Evolutionary conservation across 2,329 filamentous ascomycete species (phyloP).

Genomic region (Arthrinium phaeospermum): DNA sequence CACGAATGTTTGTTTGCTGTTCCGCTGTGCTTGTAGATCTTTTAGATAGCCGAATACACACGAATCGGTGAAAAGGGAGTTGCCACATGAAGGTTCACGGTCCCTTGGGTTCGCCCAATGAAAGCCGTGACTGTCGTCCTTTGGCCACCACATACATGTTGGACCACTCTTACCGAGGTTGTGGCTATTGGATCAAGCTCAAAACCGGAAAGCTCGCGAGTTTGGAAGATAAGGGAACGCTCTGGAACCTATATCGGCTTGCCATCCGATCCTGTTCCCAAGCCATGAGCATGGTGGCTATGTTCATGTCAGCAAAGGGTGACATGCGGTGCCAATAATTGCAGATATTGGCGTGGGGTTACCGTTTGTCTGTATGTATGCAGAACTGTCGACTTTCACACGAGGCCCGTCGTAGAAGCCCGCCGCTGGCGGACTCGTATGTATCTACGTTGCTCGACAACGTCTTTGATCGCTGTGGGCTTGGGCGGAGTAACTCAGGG

Average conservation of each 20-base stretch:
- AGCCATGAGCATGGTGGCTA: not conserved
- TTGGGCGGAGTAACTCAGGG: slow-evolving; percentile 10
- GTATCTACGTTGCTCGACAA: not conserved
- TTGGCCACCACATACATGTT: not conserved
- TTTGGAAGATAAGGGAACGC: not conserved
- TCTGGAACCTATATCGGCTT: not conserved
- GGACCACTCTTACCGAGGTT: not conserved
- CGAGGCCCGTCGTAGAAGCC: not conserved
- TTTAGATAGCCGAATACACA: slow-evolving; percentile 1
- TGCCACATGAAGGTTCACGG: not conserved
- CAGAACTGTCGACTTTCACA: not conserved
- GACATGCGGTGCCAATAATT: too few relatives aligned
- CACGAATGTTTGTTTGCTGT: not conserved
- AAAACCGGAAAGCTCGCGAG: not conserved
- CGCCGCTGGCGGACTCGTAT: not conserved
- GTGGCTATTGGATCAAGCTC: not conserved
- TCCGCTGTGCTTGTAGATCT: not conserved
- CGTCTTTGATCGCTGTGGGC: not conserved
- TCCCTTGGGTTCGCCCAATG: not conserved
- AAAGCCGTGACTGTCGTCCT: not conserved
- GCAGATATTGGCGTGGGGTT: too few relatives aligned
- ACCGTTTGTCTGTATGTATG: not conserved
- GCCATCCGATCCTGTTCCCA: not conserved
- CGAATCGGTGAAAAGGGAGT: slow-evolving; percentile 7
- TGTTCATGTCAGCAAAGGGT: not conserved